phyloP scores from a whole-genome alignment of 2,329 filamentous ascomycete genomes.

The Pseudocercospora pini-densiflorae region DNA sequence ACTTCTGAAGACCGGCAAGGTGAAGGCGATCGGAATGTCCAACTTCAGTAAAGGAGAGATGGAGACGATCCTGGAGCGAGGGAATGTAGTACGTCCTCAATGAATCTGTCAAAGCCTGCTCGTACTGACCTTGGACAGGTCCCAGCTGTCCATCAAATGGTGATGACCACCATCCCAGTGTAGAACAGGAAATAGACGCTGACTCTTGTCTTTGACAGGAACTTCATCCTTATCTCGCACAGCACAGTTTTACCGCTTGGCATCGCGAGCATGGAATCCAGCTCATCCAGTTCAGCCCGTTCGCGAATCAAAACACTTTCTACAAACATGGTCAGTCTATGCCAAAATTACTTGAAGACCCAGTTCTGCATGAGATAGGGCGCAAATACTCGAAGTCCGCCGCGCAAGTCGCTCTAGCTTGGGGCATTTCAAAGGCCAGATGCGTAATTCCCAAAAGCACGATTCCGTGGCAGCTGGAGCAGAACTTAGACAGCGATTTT shows the following conservation, averaged over 20 bases:
- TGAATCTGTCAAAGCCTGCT: not conserved
- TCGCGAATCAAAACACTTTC: slow-evolving; percentile 42
- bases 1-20: slow-evolving; percentile 53
- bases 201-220: slow-evolving; percentile 44
- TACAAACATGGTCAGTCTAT: slow-evolving; percentile 16
- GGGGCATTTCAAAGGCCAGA: slow-evolving; percentile 42
- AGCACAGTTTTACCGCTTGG: slow-evolving; percentile 71
- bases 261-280: slow-evolving; percentile 71
- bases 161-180: not conserved
- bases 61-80: slow-evolving; percentile 49
- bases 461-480: slow-evolving; percentile 41
- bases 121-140: not conserved
- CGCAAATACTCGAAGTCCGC: slow-evolving; percentile 39
- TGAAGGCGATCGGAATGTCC: slow-evolving; percentile 54
- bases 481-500: slow-evolving; percentile 34
- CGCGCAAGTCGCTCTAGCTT: slow-evolving; percentile 42
- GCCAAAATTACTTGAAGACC: slow-evolving; percentile 10
- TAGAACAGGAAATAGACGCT: not conserved
- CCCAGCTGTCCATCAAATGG: slow-evolving; percentile 51
- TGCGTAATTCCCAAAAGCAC: slow-evolving; percentile 46
- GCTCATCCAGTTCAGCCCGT: slow-evolving; percentile 68
- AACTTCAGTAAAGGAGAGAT: slow-evolving; percentile 54
- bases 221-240: slow-evolving; percentile 71
- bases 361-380: slow-evolving; percentile 14
- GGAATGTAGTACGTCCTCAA: slow-evolving; percentile 12